Conservation (phyloP, 83 land plant species). For the Thuja plicata region DNA sequence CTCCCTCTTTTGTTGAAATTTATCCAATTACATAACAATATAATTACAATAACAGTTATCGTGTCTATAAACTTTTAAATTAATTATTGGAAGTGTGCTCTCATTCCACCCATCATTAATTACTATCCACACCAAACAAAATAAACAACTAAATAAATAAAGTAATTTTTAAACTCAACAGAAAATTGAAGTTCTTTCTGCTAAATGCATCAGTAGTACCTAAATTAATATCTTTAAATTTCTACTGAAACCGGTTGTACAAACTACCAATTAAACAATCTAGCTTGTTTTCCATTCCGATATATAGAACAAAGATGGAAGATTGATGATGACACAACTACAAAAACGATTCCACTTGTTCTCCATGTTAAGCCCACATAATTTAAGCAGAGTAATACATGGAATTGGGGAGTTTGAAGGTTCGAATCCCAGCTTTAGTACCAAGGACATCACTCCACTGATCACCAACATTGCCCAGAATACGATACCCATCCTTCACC, state of each 20-base stretch:
- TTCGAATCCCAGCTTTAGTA: conserved; percentile 11
- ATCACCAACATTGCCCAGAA: conserved; percentile 22
- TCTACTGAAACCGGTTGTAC: background rate
- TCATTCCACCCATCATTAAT: no score
- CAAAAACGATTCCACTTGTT: background rate
- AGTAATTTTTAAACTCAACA: no score
- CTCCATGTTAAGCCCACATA: background rate
- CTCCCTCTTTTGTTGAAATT: no score
- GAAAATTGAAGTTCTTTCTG: no score
- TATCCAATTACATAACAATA: no score
- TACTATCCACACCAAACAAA: no score
- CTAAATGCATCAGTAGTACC: no score
- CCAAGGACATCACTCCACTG: conserved; percentile 45
- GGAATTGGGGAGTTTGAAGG: conserved; percentile 39
- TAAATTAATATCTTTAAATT: no score
- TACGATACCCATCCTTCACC: conserved; percentile 16
- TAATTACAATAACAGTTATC: no score
- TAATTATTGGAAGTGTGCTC: no score
- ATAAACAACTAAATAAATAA: no score
- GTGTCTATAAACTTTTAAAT: no score
- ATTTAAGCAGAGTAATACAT: conserved; percentile 27
- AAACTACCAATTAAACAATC: background rate
- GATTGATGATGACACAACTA: background rate
- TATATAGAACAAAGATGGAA: background rate
- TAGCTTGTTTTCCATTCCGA: background rate